Conservation (phyloP, 345 rosid species). For the Aquilaria sinensis region DNA sequence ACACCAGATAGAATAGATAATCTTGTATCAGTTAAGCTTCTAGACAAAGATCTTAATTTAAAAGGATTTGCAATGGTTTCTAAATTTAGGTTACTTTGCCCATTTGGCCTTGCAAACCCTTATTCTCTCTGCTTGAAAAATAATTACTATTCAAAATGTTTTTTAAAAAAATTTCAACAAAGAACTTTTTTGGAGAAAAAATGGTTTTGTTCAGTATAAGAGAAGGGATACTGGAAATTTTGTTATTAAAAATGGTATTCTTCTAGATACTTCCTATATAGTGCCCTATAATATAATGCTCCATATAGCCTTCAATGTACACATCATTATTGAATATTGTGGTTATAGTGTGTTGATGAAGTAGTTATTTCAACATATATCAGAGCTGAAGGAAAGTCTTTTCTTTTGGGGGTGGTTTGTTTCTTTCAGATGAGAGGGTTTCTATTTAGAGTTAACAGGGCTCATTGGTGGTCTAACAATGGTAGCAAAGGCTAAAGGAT, state of each 20-base stretch:
- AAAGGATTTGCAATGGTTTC: background rate
- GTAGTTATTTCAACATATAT: constrained; percentile 1
- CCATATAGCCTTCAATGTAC: background rate
- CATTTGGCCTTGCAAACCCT: too few species aligned
- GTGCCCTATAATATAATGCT: background rate
- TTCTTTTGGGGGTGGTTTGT: too few species aligned
- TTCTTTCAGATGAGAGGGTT: too few species aligned
- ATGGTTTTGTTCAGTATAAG: background rate
- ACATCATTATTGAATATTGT: constrained; percentile 6
- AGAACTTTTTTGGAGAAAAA: background rate
- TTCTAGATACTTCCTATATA: constrained; percentile 6
- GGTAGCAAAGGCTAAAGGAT: too few species aligned
- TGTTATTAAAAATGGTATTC: too few species aligned
- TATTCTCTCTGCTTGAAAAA: background rate
- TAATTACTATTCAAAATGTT: background rate
- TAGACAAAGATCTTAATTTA: background rate
- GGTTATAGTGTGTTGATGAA: background rate
- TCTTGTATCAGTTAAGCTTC: background rate
- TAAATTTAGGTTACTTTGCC: background rate
- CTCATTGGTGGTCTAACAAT: too few species aligned
- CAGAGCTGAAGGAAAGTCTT: too few species aligned
- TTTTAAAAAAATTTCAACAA: background rate
- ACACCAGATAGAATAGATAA: background rate
- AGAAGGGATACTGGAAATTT: background rate
- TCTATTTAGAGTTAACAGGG: too few species aligned